phyloP scores from a whole-genome alignment of 345 rosid species.

The Brassica cretica region DNA sequence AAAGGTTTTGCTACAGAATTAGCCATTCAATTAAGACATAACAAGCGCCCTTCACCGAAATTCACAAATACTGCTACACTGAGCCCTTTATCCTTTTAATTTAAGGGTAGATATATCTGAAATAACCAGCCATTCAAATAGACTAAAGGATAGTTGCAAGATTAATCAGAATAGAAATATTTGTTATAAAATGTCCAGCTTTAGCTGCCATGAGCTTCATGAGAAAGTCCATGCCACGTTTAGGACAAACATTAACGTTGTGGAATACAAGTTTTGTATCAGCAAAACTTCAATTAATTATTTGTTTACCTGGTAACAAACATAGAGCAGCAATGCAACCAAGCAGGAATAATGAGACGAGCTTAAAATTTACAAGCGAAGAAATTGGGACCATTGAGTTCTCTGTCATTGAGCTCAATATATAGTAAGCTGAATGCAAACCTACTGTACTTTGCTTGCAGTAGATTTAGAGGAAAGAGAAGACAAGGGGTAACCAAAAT shows the following conservation, averaged over 20 bases:
- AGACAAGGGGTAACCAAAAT: background rate
- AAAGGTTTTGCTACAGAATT: no score
- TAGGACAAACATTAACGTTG: background rate
- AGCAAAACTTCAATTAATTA: background rate
- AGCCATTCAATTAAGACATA: no score
- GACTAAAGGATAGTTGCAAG: slow-evolving; percentile 82
- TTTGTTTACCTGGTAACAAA: slow-evolving; percentile 64
- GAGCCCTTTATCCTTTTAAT: no score
- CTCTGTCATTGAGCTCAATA: background rate
- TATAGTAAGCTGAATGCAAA: slow-evolving; percentile 1
- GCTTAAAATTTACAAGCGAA: slow-evolving; percentile 43
- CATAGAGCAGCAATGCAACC: slow-evolving; percentile 59
- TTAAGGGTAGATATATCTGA: slow-evolving; percentile 77
- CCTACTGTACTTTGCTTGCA: background rate
- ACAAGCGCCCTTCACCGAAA: no score
- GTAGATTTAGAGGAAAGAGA: background rate
- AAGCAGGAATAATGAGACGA: slow-evolving; percentile 77
- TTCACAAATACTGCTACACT: no score
- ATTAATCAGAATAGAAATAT: no score
- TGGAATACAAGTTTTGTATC: background rate
- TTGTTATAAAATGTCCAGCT: no score
- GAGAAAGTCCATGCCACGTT: background rate
- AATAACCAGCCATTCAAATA: slow-evolving; percentile 96
- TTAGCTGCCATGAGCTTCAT: slow-evolving; percentile 4
- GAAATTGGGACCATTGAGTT: slow-evolving; percentile 2